phyloP scores from a whole-genome alignment of 2,329 filamentous ascomycete genomes.

The Fonsecaea nubica region DNA sequence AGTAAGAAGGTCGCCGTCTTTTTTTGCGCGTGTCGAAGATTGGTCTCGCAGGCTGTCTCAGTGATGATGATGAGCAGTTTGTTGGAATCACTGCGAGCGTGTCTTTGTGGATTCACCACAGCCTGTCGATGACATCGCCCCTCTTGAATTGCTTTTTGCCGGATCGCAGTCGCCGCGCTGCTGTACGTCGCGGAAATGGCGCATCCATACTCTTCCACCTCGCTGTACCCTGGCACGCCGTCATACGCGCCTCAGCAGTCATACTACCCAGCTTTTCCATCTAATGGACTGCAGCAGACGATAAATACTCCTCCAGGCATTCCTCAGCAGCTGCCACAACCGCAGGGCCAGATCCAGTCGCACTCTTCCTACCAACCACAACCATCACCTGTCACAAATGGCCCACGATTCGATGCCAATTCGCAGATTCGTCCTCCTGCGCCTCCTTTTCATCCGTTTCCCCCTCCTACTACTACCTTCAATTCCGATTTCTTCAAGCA shows the following conservation, averaged over 20 bases:
- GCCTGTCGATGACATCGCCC: constrained; percentile 19
- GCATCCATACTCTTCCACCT: constrained; percentile 48
- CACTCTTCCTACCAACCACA: constrained; percentile 13
- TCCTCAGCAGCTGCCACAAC: constrained; percentile 28
- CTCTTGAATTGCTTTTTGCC: constrained; percentile 20
- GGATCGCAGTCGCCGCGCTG: constrained; percentile 5
- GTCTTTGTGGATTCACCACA: constrained; percentile 18
- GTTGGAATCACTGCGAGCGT: constrained; percentile 18
- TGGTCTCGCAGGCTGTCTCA: constrained; percentile 17
- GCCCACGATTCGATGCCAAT: constrained; percentile 35
- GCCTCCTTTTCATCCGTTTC: constrained; percentile 40
- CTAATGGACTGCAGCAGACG: constrained; percentile 39
- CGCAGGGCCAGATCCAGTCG: constrained; percentile 10
- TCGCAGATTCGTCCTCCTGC: constrained; percentile 38
- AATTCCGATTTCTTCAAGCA: constrained; percentile 39
- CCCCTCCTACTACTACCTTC: constrained; percentile 38
- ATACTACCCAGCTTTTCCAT: constrained; percentile 40
- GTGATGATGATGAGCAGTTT: constrained; percentile 31
- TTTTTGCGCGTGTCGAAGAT: constrained; percentile 11
- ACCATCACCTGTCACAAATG: constrained; percentile 24
- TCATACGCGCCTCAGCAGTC: constrained; percentile 42
- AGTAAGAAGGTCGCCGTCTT: constrained; percentile 3
- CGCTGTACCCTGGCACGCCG: constrained; percentile 40
- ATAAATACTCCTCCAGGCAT: constrained; percentile 35
- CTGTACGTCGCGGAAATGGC: constrained; percentile 43